Evolutionary conservation across 2,329 filamentous ascomycete genomes (phyloP).

Genomic region (Sporothrix protearum): DNA sequence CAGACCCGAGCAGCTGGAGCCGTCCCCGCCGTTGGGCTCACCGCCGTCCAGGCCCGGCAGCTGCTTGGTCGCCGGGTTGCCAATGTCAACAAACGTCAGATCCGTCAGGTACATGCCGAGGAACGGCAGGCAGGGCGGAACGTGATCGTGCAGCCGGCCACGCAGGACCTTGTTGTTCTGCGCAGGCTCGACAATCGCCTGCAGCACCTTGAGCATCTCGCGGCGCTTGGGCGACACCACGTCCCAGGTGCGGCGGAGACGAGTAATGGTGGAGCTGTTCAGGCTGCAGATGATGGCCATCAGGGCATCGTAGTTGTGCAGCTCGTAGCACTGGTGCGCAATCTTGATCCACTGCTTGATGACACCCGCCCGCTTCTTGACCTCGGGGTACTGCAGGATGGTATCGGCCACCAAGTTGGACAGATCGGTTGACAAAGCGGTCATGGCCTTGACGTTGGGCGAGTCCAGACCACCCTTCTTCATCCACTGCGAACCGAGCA

Average conservation of each 20-base stretch:
- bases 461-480: constrained; percentile 77
- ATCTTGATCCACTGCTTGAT: constrained; percentile 99
- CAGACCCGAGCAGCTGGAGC: constrained; percentile 56
- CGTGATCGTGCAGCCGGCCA: constrained; percentile 75
- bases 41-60: constrained; percentile 51
- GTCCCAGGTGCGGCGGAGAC: constrained; percentile 90
- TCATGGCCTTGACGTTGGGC: constrained; percentile 91
- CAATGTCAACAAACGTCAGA: constrained; percentile 89
- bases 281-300: constrained; percentile 97
- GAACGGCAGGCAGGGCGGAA: constrained; percentile 90
- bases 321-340: constrained; percentile 75
- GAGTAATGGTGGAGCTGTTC: constrained; percentile 85
- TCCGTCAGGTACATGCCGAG: constrained; percentile 96
- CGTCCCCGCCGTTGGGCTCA: constrained; percentile 39
- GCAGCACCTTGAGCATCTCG: constrained; percentile 70
- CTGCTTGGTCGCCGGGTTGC: constrained; percentile 81
- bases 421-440: constrained; percentile 83
- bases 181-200: constrained; percentile 80
- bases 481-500: constrained; percentile 89
- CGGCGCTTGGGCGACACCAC: constrained; percentile 79
- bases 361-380: constrained; percentile 81
- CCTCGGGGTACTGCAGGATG: constrained; percentile 81
- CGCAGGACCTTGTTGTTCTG: constrained; percentile 89
- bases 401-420: constrained; percentile 91
- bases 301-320: constrained; percentile 93